These are phyloP conservation scores for Dittrichia graveolens DNA, from an alignment of 129 eudicot genomes.

Conservation along the genomic window DNA sequence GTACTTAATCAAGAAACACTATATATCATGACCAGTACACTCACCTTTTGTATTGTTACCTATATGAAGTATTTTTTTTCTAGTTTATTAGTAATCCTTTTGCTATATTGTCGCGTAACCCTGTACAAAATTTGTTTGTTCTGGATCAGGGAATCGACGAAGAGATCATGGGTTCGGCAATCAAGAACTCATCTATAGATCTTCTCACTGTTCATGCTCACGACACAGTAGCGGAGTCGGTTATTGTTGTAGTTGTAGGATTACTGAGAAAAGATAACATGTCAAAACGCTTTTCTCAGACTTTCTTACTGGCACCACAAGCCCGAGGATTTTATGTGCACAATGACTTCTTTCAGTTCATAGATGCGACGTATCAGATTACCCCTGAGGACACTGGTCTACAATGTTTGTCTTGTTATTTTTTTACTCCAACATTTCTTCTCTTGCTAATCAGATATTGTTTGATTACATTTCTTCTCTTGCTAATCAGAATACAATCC, in stretches of 20 bases:
- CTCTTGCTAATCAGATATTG: neutral
- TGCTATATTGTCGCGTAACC: neutral
- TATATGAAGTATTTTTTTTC: neutral
- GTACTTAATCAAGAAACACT: constrained; percentile 13
- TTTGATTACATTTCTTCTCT: neutral
- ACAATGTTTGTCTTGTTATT: neutral
- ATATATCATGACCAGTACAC: neutral
- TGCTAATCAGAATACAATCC: neutral
- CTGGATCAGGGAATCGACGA: constrained; percentile 30
- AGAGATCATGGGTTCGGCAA: constrained; percentile 19
- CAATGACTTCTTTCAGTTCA: constrained; percentile 25
- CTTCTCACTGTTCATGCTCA: constrained; percentile 22
- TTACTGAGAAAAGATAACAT: constrained; percentile 19
- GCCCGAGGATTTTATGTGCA: constrained; percentile 29
- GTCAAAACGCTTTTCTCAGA: constrained; percentile 27
- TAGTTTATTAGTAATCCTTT: neutral
- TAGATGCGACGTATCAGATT: neutral
- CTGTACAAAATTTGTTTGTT: neutral
- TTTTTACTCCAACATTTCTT: constrained; percentile 2
- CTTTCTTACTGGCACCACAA: constrained; percentile 37
- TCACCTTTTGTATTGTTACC: neutral
- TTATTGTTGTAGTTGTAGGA: constrained; percentile 29
- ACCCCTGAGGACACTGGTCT: constrained; percentile 18
- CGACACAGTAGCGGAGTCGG: constrained; percentile 6
- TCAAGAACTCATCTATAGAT: neutral